Evolutionary conservation across 2,329 filamentous ascomycete genomes (phyloP), one percentile per base, ranked within the genome.

Genomic region (Neophaeococcomyces mojaviensis): DNA sequence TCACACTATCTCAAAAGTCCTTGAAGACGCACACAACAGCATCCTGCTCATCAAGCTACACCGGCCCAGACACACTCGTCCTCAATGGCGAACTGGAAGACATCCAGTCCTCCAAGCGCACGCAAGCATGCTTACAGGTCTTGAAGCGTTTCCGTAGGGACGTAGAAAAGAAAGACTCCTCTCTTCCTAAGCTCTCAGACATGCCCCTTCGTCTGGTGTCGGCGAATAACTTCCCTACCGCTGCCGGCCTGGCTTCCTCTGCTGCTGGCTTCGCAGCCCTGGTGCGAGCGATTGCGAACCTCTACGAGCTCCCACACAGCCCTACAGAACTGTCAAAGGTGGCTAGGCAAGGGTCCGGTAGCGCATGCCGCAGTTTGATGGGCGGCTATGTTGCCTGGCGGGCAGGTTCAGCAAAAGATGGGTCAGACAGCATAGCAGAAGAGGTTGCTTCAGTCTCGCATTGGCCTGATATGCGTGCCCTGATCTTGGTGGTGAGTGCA

Each of bases 211-310:
- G 83, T 58, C 83, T 98, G 55, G 88, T 96, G 47, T 92, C 86
- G 47, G 86, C 92, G 72, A 98, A 98, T 77, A 98, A 98, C 77
- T 98, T 98, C 76, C 92, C 92, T 53, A 98, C 92, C 2, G 92
- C 92, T 20, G 92, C 92, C 3, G 92, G 92, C 5, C 81, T 98
- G 22, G 75, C 75, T 26, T 70, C 66, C 48, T 70, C 65, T 8
- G 75, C 75, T 2, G 74, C 75, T 4, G 75, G 75, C 28, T 78
- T 78, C 54, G 75, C 75, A 6, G 75, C 75, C 3, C 66, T 78
- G 1, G 73, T 94, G 9, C 76, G 86, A 47, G 86, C 87, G 54
- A 87, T 98, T 58, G 92, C 92, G 30, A 79, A 97, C 65, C 78
- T 98, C 33, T 98, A 97, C 71, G 76, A 86, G 63, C 80, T 98